Conservation (phyloP, 2,329 filamentous ascomycete genomes). For the Talaromyces sp. region DNA sequence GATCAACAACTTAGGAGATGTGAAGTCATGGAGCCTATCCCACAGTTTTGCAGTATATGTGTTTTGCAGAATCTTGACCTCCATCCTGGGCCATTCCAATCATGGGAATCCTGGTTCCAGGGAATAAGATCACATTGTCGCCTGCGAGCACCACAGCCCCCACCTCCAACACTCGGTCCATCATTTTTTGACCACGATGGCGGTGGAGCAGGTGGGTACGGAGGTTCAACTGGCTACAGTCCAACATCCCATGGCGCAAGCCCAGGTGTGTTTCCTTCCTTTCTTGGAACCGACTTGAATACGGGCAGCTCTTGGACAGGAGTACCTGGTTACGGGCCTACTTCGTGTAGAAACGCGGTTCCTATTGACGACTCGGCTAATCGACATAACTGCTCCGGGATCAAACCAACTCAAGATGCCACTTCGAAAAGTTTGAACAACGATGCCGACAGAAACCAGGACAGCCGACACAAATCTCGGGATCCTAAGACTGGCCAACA, state of each 20-base stretch:
- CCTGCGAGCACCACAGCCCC: neutral
- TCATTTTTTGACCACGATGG: neutral
- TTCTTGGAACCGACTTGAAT: neutral
- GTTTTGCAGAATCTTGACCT: neutral
- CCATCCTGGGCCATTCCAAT: neutral
- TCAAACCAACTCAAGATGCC: neutral
- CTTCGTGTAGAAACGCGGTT: neutral
- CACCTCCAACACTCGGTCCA: neutral
- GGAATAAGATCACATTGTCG: neutral
- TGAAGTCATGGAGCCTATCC: neutral
- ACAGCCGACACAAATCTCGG: neutral
- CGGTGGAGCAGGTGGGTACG: neutral
- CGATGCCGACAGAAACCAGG: neutral
- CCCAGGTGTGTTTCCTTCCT: neutral
- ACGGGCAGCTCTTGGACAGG: neutral
- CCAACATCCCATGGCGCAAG: neutral
- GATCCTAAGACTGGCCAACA: neutral
- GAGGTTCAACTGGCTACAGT: neutral
- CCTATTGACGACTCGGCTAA: neutral
- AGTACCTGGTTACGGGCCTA: neutral
- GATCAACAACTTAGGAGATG: neutral
- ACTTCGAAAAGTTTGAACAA: neutral
- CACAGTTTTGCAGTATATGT: neutral
- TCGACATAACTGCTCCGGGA: neutral
- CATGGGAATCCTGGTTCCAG: neutral